Conservation (phyloP, 2,329 filamentous ascomycete genomes). For the Cadophora malorum region DNA sequence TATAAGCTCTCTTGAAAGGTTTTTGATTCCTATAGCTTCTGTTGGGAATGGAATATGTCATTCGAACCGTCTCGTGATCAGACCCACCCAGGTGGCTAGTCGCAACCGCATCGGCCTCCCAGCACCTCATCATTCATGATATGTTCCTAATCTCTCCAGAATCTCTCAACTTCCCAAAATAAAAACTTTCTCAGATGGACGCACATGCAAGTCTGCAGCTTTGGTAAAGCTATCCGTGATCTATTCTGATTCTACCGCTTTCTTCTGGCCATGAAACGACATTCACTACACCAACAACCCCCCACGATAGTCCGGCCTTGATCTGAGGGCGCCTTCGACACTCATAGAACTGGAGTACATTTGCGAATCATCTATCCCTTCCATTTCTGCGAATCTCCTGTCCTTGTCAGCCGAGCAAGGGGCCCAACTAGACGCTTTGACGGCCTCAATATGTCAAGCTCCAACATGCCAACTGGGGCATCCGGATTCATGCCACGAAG, state of each 20-base stretch:
- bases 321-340: constrained; percentile 14
- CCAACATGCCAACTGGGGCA: constrained; percentile 46
- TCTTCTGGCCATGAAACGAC: constrained; percentile 36
- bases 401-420: background rate
- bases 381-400: constrained; percentile 7
- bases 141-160: constrained; percentile 24
- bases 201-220: constrained; percentile 33
- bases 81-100: constrained; percentile 14
- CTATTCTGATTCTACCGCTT: constrained; percentile 20
- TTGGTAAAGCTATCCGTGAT: constrained; percentile 36
- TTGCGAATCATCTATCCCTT: constrained; percentile 12
- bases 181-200: constrained; percentile 35
- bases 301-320: constrained; percentile 33
- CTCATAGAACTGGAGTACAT: background rate
- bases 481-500: constrained; percentile 53
- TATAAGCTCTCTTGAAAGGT: background rate
- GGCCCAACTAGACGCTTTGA: background rate
- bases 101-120: constrained; percentile 5
- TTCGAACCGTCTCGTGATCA: constrained; percentile 27
- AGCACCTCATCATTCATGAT: constrained; percentile 20
- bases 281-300: constrained; percentile 30
- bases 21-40: background rate
- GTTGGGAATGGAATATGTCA: constrained; percentile 17
- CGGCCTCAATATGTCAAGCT: constrained; percentile 37
- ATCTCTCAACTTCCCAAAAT: constrained; percentile 20